Percentiles rank a stretch among this genome's conserved stretches.
phyloP scores from a whole-genome alignment of 2,329 filamentous ascomycete genomes.

The Orbilia javanica region DNA sequence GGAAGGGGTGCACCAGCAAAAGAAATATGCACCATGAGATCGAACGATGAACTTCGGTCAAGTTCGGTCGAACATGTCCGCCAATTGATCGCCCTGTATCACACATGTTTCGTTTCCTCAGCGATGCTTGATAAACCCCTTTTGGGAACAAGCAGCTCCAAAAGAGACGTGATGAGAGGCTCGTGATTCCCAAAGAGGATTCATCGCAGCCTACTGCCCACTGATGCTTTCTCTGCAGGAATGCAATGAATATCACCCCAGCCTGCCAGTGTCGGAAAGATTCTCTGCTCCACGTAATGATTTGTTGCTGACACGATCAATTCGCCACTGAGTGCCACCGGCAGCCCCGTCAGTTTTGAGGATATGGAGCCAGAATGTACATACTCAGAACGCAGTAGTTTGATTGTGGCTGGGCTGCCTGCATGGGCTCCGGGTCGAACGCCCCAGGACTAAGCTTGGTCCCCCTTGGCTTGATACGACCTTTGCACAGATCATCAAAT shows the following conservation, averaged over 20 bases:
- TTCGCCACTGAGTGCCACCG: constrained; percentile 29
- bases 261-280: constrained; percentile 2
- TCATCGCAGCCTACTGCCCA: constrained; percentile 16
- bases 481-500: constrained; percentile 27
- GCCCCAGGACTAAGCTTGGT: not conserved
- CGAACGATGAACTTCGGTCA: constrained; percentile 47
- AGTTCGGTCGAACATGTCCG: constrained; percentile 37
- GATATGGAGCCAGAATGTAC: constrained; percentile 11
- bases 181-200: constrained; percentile 45
- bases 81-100: constrained; percentile 32
- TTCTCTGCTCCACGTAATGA: not conserved
- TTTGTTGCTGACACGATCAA: not conserved
- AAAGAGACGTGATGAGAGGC: constrained; percentile 21
- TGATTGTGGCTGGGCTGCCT: constrained; percentile 40
- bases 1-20: constrained; percentile 24
- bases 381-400: too few relatives aligned
- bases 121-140: constrained; percentile 17
- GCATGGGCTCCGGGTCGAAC: constrained; percentile 17
- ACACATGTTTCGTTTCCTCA: constrained; percentile 41
- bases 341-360: constrained; percentile 32
- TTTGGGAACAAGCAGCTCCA: constrained; percentile 21
- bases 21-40: constrained; percentile 41
- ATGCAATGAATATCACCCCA: constrained; percentile 43
- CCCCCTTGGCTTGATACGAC: constrained; percentile 26
- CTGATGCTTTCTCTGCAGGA: not conserved